A percentile compares a stretch with the other conserved stretches of the same genome.
phyloP scores from a whole-genome alignment of 169 alveolate species.

The Plasmodium relictum region DNA sequence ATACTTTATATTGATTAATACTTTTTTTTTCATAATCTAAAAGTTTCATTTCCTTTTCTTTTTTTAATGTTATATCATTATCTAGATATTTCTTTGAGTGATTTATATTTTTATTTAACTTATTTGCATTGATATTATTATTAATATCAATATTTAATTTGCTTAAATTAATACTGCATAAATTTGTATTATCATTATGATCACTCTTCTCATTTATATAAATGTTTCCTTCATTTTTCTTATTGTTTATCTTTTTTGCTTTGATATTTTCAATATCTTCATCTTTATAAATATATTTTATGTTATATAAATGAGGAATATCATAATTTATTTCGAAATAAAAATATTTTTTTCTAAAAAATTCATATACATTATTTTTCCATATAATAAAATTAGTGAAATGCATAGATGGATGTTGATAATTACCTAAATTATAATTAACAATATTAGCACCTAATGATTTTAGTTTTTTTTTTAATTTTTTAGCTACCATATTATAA shows the following conservation, averaged over 20 bases:
- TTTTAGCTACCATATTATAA: slow-evolving; percentile 60
- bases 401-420: slow-evolving; percentile 76
- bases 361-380: slow-evolving; percentile 47
- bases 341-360: slow-evolving; percentile 32
- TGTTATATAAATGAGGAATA: slow-evolving; percentile 7
- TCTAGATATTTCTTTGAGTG: no score
- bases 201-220: not conserved
- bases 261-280: not conserved
- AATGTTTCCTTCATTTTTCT: not conserved
- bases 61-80: no score
- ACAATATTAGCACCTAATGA: slow-evolving; percentile 40
- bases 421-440: slow-evolving; percentile 66
- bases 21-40: not conserved
- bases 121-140: not conserved
- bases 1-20: not conserved
- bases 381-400: slow-evolving; percentile 56
- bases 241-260: no score
- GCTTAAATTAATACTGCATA: no score
- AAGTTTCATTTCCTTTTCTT: not conserved
- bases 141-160: not conserved
- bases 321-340: slow-evolving; percentile 17
- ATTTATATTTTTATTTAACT: no score
- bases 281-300: not conserved
- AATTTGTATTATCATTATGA: not conserved
- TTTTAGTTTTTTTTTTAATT: slow-evolving; percentile 56